These are phyloP conservation scores for Diaporthe citriasiana DNA, from an alignment of 2,329 filamentous ascomycete species.

Conservation along the genomic window DNA sequence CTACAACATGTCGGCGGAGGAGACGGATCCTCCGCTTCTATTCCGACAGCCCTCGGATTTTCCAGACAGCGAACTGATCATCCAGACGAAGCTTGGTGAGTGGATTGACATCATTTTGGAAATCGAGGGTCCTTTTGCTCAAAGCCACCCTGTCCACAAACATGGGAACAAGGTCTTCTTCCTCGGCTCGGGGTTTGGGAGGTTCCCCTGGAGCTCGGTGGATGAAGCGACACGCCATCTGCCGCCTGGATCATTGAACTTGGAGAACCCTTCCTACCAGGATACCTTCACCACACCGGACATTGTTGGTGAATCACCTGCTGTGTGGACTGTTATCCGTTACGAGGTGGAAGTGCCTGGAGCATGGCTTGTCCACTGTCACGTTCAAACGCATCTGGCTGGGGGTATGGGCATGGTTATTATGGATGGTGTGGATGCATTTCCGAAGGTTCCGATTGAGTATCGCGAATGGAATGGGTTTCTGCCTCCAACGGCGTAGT, in stretches of 20 bases:
- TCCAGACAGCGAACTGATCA: background rate
- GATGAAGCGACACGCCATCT: slow-evolving; percentile 3
- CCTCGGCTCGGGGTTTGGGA: slow-evolving; percentile 8
- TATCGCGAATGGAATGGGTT: slow-evolving; percentile 15
- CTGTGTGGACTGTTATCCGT: slow-evolving; percentile 9
- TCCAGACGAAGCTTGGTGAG: slow-evolving; percentile 12
- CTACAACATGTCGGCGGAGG: slow-evolving; percentile 18
- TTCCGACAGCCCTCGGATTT: slow-evolving; percentile 3
- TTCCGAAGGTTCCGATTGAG: slow-evolving; percentile 1
- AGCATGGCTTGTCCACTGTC: slow-evolving; percentile 7
- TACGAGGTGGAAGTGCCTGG: slow-evolving; percentile 11
- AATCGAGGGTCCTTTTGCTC: slow-evolving; percentile 10
- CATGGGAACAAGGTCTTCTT: slow-evolving; percentile 6
- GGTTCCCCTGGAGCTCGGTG: slow-evolving; percentile 7
- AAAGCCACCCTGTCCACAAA: slow-evolving; percentile 19
- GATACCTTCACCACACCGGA: slow-evolving; percentile 12
- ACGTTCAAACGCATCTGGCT: slow-evolving; percentile 18
- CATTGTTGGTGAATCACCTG: slow-evolving; percentile 1
- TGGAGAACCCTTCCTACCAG: slow-evolving; percentile 8
- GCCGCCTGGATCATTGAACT: slow-evolving; percentile 9
- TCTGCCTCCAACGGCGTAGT: background rate
- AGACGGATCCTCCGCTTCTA: slow-evolving; percentile 17
- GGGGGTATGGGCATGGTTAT: slow-evolving; percentile 5
- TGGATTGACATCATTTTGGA: slow-evolving; percentile 16
- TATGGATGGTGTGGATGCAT: slow-evolving; percentile 1